Evolutionary conservation across 169 alveolate species (phyloP).

Genomic region (Besnoitia besnoiti): DNA sequence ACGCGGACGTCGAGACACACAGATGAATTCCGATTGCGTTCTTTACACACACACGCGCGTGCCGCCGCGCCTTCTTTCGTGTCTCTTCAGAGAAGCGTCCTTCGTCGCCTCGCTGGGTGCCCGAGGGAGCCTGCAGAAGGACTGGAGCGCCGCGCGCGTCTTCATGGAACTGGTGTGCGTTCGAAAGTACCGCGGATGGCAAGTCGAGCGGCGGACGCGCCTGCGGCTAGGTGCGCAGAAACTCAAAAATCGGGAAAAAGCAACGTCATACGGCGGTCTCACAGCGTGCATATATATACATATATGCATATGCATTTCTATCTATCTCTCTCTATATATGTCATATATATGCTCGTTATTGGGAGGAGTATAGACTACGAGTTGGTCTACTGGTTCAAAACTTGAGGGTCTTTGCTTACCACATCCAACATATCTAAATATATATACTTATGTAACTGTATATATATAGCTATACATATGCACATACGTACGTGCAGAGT

Average conservation of each 20-base stretch:
- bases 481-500: too few species aligned
- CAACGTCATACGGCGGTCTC: neutral
- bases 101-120: neutral
- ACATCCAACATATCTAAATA: too few species aligned
- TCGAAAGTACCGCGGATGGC: neutral
- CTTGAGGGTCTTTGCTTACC: too few species aligned
- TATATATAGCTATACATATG: neutral
- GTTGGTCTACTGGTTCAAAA: too few species aligned
- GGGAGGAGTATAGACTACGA: too few species aligned
- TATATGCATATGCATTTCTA: neutral
- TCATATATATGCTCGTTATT: neutral
- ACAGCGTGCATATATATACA: neutral
- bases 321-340: neutral
- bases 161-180: conserved; percentile 21
- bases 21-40: too few species aligned
- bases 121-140: neutral
- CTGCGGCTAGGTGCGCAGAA: neutral
- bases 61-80: too few species aligned
- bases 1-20: too few species aligned
- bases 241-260: too few species aligned
- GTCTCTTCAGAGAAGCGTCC: conserved; percentile 1
- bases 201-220: neutral
- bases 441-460: too few species aligned
- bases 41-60: too few species aligned
- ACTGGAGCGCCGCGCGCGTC: conserved; percentile 26